Evolutionary conservation across 208 protist species (phyloP).

Genomic region (Leishmania tarentolae): DNA sequence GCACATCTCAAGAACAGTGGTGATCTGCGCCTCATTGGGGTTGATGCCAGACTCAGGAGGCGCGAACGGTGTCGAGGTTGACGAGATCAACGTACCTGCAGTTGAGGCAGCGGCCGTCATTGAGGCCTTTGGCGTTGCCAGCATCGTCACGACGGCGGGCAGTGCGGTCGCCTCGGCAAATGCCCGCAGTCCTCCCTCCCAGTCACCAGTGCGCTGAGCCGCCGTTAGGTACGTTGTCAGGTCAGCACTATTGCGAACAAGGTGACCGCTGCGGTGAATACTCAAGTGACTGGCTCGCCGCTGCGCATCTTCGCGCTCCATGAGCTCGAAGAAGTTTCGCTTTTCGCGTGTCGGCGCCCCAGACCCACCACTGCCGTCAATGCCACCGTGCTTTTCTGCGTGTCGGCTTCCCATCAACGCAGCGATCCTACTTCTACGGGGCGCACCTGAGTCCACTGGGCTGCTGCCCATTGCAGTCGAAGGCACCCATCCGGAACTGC

Average conservation of each 20-base stretch:
- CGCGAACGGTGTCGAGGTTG: conserved; percentile 2
- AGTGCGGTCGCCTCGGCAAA: conserved; percentile 54
- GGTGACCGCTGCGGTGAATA: conserved; percentile 42
- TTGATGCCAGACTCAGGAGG: conserved; percentile 25
- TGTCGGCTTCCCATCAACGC: not conserved
- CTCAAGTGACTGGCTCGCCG: conserved; percentile 36
- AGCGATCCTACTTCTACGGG: not conserved
- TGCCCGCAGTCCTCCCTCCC: conserved; percentile 67
- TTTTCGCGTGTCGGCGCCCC: conserved; percentile 13
- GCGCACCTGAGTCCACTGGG: not conserved
- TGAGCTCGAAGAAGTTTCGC: conserved; percentile 54
- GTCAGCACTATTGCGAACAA: conserved; percentile 71
- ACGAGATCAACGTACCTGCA: not conserved
- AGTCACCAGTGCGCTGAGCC: conserved; percentile 57
- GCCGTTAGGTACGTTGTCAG: conserved; percentile 64
- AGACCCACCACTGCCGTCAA: not conserved
- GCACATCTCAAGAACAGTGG: conserved; percentile 58
- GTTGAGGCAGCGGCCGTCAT: not conserved
- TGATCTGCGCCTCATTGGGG: conserved; percentile 50
- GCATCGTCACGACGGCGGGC: conserved; percentile 1
- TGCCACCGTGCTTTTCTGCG: not conserved
- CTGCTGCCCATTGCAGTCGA: not conserved
- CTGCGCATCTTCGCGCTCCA: conserved; percentile 67
- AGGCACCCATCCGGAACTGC: not conserved
- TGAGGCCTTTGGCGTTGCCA: not conserved